phyloP scores from a whole-genome alignment of 1,139 yeast species.

The Petasospora fabianii region DNA sequence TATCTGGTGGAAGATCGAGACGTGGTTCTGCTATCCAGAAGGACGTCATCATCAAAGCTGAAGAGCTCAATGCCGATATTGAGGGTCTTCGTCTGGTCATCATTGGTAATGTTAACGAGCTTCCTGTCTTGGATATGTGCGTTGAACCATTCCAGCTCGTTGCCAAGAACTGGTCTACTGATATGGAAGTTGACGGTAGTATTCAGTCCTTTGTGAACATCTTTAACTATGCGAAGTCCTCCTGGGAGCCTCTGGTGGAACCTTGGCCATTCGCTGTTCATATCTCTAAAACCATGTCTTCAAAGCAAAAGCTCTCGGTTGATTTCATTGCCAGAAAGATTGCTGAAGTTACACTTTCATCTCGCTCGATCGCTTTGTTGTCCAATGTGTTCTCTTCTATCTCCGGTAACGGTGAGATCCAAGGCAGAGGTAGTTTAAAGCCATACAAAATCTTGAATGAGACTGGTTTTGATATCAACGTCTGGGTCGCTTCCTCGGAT shows the following conservation, averaged over 20 bases:
- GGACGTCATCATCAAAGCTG: slow-evolving; percentile 57
- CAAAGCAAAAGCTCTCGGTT: slow-evolving; percentile 35
- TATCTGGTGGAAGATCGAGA: slow-evolving; percentile 33
- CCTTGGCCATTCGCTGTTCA: slow-evolving; percentile 82
- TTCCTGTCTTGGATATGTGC: slow-evolving; percentile 83
- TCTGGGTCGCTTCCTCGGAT: slow-evolving; percentile 61
- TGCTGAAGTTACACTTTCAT: slow-evolving; percentile 78
- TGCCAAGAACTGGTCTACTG: slow-evolving; percentile 90
- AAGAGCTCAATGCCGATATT: slow-evolving; percentile 62
- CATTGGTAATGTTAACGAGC: slow-evolving; percentile 91
- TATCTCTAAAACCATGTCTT: slow-evolving; percentile 45
- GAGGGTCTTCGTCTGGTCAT: slow-evolving; percentile 85
- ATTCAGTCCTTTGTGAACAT: slow-evolving; percentile 72
- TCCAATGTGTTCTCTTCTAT: slow-evolving; percentile 64
- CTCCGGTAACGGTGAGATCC: slow-evolving; percentile 48
- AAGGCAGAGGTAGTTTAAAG: slow-evolving; percentile 73
- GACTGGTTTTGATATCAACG: slow-evolving; percentile 74
- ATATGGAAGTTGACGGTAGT: slow-evolving; percentile 66
- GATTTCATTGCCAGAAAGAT: slow-evolving; percentile 71
- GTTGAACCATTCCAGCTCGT: slow-evolving; percentile 67
- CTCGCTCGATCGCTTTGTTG: slow-evolving; percentile 74
- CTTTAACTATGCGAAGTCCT: slow-evolving; percentile 85
- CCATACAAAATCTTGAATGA: slow-evolving; percentile 82
- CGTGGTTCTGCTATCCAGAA: slow-evolving; percentile 24
- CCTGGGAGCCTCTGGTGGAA: slow-evolving; percentile 95